These are phyloP conservation scores for Metschnikowia corniflorae DNA, from an alignment of 805 yeast genomes.

Conservation along the genomic window DNA sequence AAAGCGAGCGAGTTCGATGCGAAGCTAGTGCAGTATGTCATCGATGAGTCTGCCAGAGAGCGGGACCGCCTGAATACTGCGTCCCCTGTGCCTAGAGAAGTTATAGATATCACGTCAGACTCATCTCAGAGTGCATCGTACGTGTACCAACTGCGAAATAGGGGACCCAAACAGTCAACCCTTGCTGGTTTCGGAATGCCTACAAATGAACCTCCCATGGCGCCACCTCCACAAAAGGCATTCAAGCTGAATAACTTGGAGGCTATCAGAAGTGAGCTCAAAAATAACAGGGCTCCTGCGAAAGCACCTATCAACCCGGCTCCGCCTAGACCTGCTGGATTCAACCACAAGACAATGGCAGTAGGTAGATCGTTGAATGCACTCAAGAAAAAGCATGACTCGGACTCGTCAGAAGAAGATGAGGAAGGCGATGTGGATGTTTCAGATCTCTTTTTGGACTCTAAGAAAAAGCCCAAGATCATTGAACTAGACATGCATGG, in stretches of 20 bases:
- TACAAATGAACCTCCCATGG: slow-evolving; percentile 30
- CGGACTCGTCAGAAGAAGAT: slow-evolving; percentile 32
- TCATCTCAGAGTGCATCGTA: slow-evolving; percentile 17
- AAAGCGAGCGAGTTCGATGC: slow-evolving; percentile 57
- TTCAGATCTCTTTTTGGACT: slow-evolving; percentile 40
- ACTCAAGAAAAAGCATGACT: slow-evolving; percentile 27
- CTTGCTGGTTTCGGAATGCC: slow-evolving; percentile 34
- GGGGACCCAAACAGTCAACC: slow-evolving; percentile 33
- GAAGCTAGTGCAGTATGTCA: slow-evolving; percentile 50
- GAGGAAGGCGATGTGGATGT: slow-evolving; percentile 35
- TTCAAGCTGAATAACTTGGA: slow-evolving; percentile 32
- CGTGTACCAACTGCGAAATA: slow-evolving; percentile 21
- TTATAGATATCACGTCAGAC: slow-evolving; percentile 4
- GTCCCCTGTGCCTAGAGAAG: background rate
- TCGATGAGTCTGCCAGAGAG: slow-evolving; percentile 19
- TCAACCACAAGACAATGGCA: slow-evolving; percentile 33
- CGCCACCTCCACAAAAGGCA: slow-evolving; percentile 29
- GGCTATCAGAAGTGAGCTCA: slow-evolving; percentile 32
- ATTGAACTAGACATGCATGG: slow-evolving; percentile 46
- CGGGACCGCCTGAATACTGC: slow-evolving; percentile 32
- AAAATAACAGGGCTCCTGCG: slow-evolving; percentile 18
- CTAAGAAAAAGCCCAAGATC: slow-evolving; percentile 33
- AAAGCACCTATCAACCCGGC: slow-evolving; percentile 36
- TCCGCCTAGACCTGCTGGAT: slow-evolving; percentile 53
- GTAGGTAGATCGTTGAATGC: slow-evolving; percentile 39